Conservation (phyloP, 2,329 filamentous ascomycete genomes). For the Penicillium olsonii region DNA sequence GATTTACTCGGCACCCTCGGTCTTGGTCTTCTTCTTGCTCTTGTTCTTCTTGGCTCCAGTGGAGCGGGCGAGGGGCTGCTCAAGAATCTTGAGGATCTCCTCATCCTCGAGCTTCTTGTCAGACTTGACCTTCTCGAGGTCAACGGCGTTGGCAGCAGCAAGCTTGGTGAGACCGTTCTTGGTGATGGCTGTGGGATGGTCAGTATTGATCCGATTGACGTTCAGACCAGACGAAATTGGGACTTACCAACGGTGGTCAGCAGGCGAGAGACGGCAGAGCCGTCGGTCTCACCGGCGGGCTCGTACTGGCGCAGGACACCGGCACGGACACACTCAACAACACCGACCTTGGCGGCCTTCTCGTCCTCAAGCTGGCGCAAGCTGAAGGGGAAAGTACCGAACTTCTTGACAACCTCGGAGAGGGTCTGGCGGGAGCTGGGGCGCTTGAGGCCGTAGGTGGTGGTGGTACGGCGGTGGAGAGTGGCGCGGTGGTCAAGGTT, state of each 20-base stretch:
- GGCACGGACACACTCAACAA: constrained; percentile 92
- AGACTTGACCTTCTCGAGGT: constrained; percentile 81
- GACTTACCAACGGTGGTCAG: constrained; percentile 87
- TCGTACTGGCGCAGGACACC: constrained; percentile 96
- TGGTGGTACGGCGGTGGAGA: constrained; percentile 87
- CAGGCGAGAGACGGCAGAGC: constrained; percentile 77
- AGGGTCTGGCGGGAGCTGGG: constrained; percentile 89
- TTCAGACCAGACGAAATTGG: not conserved
- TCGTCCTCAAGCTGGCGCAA: constrained; percentile 96
- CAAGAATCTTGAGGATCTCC: constrained; percentile 91
- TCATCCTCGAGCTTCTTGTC: constrained; percentile 98
- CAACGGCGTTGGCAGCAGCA: constrained; percentile 71
- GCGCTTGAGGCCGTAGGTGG: constrained; percentile 90
- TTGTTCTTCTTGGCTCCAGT: constrained; percentile 75
- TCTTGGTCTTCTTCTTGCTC: constrained; percentile 77
- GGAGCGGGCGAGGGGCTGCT: constrained; percentile 72
- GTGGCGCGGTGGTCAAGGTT: constrained; percentile 82
- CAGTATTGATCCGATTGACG: constrained; percentile 15
- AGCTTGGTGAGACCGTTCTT: constrained; percentile 95
- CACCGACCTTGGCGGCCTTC: constrained; percentile 90
- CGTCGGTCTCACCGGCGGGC: constrained; percentile 91
- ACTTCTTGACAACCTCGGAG: constrained; percentile 95
- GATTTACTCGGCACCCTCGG: constrained; percentile 45
- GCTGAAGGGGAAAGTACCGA: constrained; percentile 96
- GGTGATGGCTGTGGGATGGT: constrained; percentile 70